Evolutionary conservation across 305 asterid genomes (phyloP), one percentile per base, ranked within the genome.

Genomic region (Solanum hybrid): DNA sequence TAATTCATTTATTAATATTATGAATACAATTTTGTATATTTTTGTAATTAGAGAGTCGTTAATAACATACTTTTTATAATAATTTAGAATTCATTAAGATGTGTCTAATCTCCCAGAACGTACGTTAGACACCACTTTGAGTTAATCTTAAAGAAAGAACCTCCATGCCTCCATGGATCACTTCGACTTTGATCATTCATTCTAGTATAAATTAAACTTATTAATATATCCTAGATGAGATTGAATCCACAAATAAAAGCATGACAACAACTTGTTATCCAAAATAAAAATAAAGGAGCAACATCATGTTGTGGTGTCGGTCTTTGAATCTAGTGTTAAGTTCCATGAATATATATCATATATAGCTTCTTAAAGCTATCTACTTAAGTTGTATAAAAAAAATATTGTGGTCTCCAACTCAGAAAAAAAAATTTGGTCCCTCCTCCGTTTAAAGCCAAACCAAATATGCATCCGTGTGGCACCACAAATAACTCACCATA

Each of bases 221-320:
- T 31, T 32, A 32, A 32, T 32, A 32, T 32, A 33, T 33, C 36
- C 13, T 39, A 70, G 87, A 83, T 41, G 33, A 41, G 87, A 51
- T 17, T 17, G 88, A 83, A 84, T 29, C 39, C 76, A 84, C 76
- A 29, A 84, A 51, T 20, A 51, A 84, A 84, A 31, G 88, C 41
- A 84, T 51, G 76, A 84, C 11, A 84, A 84, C 88, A 84, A 31
- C 88, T 84, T 17, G 76, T 84, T 84, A 29, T 84, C 88, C 88
- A 15, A 45, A 20, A 57, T 0, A 57, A 84, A 51, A 45, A 45
- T 29, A 31, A 51, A 51, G 41, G 88, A 51, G 88, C 41, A 84
- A 84, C 76, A 84, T 17, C 76, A 84, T 84, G 76, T 84, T 84
- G 76, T 3, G 22, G 76, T 84, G 88, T 84, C 7, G 88, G 88